phyloP scores from a whole-genome alignment of 441 rosid genomes.

The Syzygium malaccense region DNA sequence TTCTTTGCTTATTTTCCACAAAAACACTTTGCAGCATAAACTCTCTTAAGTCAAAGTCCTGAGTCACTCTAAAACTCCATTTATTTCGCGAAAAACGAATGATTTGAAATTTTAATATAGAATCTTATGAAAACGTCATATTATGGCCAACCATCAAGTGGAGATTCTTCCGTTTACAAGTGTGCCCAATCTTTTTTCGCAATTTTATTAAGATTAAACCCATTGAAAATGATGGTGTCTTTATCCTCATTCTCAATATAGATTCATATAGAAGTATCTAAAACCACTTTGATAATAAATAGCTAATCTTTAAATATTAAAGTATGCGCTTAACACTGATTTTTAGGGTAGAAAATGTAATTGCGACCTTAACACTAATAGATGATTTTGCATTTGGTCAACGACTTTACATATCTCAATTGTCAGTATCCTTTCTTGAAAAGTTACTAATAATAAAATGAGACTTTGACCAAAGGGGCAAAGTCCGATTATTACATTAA shows the following conservation, averaged over 20 bases:
- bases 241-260: background rate
- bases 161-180: background rate
- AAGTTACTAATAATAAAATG: background rate
- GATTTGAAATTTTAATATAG: too few species aligned
- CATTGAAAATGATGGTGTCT: background rate
- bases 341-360: background rate
- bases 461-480: too few species aligned
- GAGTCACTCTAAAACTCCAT: too few species aligned
- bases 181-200: background rate
- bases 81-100: too few species aligned
- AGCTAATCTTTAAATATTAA: background rate
- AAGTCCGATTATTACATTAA: too few species aligned
- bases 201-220: too few species aligned
- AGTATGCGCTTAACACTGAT: background rate
- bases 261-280: background rate
- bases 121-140: background rate
- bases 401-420: background rate
- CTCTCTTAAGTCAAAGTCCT: too few species aligned
- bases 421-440: fast-evolving
- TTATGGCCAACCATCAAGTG: background rate
- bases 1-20: background rate
- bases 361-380: background rate
- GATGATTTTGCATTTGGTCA: background rate
- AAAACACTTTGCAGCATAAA: too few species aligned
- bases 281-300: background rate